Evolutionary conservation across 2,329 filamentous ascomycete species (phyloP).

Genomic region (Aspergillus eucalypticola): DNA sequence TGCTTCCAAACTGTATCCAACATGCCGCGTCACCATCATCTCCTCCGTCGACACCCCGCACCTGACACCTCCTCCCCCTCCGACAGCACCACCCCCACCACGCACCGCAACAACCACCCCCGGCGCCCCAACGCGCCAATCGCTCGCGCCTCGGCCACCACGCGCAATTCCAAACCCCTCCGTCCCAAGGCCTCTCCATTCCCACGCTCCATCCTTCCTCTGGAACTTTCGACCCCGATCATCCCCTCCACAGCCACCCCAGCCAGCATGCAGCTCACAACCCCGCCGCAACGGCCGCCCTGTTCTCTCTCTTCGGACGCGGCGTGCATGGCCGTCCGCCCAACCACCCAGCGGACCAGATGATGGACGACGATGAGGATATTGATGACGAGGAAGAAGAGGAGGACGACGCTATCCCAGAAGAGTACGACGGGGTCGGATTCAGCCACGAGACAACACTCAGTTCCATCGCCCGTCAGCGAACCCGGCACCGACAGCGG

Average conservation of each 20-base stretch:
- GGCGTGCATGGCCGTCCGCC: slow-evolving; percentile 14
- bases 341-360: slow-evolving; percentile 1
- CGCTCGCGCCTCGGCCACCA: slow-evolving; percentile 17
- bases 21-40: slow-evolving; percentile 27
- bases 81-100: neutral
- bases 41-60: slow-evolving; percentile 6
- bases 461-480: no score
- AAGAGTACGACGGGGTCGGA: no score
- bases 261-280: neutral
- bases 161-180: slow-evolving; percentile 36
- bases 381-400: neutral
- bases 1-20: neutral
- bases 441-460: no score
- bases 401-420: neutral
- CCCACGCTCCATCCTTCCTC: slow-evolving; percentile 31
- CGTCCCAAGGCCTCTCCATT: slow-evolving; percentile 30
- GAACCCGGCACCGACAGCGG: no score
- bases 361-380: slow-evolving; percentile 11
- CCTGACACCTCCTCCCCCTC: slow-evolving; percentile 7
- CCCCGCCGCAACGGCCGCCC: slow-evolving; percentile 23
- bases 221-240: slow-evolving; percentile 25
- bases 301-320: slow-evolving; percentile 23
- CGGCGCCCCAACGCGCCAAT: slow-evolving; percentile 15
- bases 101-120: slow-evolving; percentile 8
- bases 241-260: slow-evolving; percentile 19